Conservation (phyloP, 257 asterid genomes). For the Ajuga chamaepitys region DNA sequence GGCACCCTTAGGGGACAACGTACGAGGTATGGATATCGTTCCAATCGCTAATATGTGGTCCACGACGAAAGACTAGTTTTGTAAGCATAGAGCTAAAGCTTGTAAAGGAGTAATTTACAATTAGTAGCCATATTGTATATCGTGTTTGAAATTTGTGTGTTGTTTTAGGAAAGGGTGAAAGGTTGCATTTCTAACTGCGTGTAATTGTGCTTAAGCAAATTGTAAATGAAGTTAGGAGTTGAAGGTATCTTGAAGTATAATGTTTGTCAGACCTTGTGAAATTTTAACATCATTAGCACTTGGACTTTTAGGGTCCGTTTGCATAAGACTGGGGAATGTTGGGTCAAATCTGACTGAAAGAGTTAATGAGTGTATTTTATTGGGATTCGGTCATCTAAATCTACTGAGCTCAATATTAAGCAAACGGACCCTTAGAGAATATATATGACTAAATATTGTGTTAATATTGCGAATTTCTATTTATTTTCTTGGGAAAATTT, state of each 20-base stretch:
- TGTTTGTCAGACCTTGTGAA: not conserved
- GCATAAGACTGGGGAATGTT: too few species aligned
- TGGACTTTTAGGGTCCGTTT: too few species aligned
- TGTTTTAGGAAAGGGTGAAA: constrained; percentile 13
- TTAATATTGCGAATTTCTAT: too few species aligned
- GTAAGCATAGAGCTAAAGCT: constrained; percentile 24
- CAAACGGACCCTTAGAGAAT: too few species aligned
- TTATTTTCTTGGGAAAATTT: too few species aligned
- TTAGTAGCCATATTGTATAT: constrained; percentile 20
- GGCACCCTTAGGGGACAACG: constrained; percentile 12
- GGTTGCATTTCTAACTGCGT: constrained; percentile 21
- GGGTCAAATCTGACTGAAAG: too few species aligned
- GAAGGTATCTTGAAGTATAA: not conserved
- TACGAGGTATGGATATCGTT: not conserved
- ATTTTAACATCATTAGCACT: not conserved
- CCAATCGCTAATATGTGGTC: constrained; percentile 2
- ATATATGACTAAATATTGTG: too few species aligned
- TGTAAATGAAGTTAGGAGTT: constrained; percentile 19
- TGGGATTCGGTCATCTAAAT: too few species aligned
- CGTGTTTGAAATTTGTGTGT: constrained; percentile 24
- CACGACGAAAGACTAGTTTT: constrained; percentile 17
- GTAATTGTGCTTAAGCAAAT: constrained; percentile 6
- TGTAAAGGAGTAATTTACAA: constrained; percentile 27
- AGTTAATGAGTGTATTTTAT: too few species aligned
- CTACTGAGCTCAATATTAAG: too few species aligned